These are phyloP conservation scores for Glomus cerebriforme DNA, from an alignment of 192 early-diverging fungal species.

Conservation along the genomic window DNA sequence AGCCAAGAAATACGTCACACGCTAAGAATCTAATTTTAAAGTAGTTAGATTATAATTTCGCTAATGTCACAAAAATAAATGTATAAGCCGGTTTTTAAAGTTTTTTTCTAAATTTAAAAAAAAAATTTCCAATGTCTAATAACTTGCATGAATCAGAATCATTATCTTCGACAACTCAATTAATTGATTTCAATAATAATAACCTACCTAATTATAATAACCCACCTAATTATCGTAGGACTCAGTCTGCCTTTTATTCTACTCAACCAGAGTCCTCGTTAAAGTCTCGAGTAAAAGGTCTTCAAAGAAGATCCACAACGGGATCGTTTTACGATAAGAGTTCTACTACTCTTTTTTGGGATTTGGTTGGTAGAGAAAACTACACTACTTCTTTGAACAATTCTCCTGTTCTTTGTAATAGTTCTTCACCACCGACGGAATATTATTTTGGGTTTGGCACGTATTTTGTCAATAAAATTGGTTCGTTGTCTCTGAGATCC, in stretches of 20 bases:
- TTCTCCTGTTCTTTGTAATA: constrained; percentile 32
- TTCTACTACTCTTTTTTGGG: constrained; percentile 16
- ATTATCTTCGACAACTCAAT: background rate
- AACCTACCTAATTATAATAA: background rate
- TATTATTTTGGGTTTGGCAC: background rate
- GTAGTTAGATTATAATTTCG: no score
- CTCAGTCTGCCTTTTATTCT: background rate
- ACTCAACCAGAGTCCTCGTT: background rate
- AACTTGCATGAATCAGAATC: background rate
- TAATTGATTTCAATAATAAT: background rate
- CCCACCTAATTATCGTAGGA: background rate
- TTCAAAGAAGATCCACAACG: background rate
- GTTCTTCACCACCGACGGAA: background rate
- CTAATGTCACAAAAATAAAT: no score
- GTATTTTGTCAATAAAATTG: constrained; percentile 8
- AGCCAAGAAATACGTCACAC: no score
- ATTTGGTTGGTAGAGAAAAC: constrained; percentile 29
- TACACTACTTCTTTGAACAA: constrained; percentile 32
- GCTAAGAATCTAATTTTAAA: no score
- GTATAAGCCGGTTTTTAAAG: background rate
- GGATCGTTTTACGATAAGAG: background rate
- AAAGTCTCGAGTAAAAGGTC: background rate
- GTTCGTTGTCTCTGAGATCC: background rate
- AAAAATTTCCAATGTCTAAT: background rate
- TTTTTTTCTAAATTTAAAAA: background rate